Conservation (phyloP, 495 filamentous ascomycete species). For the Hyaloscypha hepaticicola region DNA sequence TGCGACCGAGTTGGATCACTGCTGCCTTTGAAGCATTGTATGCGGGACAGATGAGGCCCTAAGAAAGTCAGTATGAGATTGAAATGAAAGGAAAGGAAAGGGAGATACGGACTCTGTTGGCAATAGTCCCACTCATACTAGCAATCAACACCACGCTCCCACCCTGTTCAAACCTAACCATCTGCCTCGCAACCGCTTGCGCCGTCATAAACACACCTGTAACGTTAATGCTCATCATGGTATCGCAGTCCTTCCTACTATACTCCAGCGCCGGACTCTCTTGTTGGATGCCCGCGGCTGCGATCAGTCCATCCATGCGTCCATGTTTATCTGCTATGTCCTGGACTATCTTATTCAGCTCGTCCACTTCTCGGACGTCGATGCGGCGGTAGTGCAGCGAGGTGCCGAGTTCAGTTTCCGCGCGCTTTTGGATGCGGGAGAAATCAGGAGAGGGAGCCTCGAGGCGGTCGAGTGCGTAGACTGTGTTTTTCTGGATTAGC, state of each 20-base stretch:
- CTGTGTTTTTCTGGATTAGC: slow-evolving; percentile 29
- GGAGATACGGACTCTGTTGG: slow-evolving; percentile 55
- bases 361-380: slow-evolving; percentile 75
- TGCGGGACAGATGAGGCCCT: slow-evolving; percentile 72
- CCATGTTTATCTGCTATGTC: slow-evolving; percentile 70
- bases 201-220: slow-evolving; percentile 77
- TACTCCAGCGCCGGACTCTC: slow-evolving; percentile 70
- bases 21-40: slow-evolving; percentile 93
- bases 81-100: slow-evolving; percentile 33
- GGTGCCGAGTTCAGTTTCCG: slow-evolving; percentile 63
- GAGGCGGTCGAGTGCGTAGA: slow-evolving; percentile 59
- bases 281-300: slow-evolving; percentile 79
- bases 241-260: slow-evolving; percentile 53
- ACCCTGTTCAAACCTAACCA: slow-evolving; percentile 56
- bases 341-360: slow-evolving; percentile 64
- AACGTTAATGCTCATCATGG: slow-evolving; percentile 72
- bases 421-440: slow-evolving; percentile 60
- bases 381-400: slow-evolving; percentile 76
- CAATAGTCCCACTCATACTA: slow-evolving; percentile 77
- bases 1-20: slow-evolving; percentile 79
- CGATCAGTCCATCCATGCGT: slow-evolving; percentile 75
- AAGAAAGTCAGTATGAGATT: neutral
- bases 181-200: slow-evolving; percentile 72
- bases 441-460: slow-evolving; percentile 45
- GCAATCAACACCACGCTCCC: slow-evolving; percentile 75